Evolutionary conservation across 495 filamentous ascomycete genomes (phyloP), one percentile per base, ranked within the genome.

Genomic region (Hyaloscypha hepaticicola): DNA sequence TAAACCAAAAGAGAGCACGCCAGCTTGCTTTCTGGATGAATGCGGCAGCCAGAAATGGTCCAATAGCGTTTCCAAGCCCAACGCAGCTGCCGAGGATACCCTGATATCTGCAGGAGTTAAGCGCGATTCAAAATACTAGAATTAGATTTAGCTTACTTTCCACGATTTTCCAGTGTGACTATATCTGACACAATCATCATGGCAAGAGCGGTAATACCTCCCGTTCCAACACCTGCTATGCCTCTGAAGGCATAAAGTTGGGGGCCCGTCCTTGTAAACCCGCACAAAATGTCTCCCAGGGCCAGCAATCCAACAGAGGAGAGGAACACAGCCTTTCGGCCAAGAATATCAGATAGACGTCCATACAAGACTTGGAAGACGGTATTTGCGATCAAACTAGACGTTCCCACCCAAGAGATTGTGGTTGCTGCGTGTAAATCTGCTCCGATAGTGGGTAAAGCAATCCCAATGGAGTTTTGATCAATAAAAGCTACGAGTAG

Each of bases 311-410:
- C 74, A 77, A 93, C 93, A 7, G 85, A 85, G 65, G 87, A 90
- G 3, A 95, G 78, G 25, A 96, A 79, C 66, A 87, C 89, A 22
- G 80, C 70, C 77, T 94, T 94, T 27, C 91, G 85, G 16, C 90
- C 89, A 74, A 94, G 91, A 59, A 95, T 93, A 76, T 95, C 90
- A 58, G 85, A 88, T 33, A 92, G 70, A 68, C 89, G 88, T 34
- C 90, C 91, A 72, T 92, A 94, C 0, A 92, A 74, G 3, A 88
- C 90, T 74, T 92, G 91, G 71, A 93, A 93, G 26, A 87, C 87
- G 4, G 90, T 90, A 61, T 89, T 90, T 2, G 87, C 87, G 59
- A 93, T 87, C 22, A 92, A 75, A 26, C 88, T 88, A 3, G 88
- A 89, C 0, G 88, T 92, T n/a, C 88, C 90, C 5, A 89, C 84